These are phyloP conservation scores for Nothophytophthora sp. DNA, from an alignment of 352 stramenopile genomes.

Conservation along the genomic window DNA sequence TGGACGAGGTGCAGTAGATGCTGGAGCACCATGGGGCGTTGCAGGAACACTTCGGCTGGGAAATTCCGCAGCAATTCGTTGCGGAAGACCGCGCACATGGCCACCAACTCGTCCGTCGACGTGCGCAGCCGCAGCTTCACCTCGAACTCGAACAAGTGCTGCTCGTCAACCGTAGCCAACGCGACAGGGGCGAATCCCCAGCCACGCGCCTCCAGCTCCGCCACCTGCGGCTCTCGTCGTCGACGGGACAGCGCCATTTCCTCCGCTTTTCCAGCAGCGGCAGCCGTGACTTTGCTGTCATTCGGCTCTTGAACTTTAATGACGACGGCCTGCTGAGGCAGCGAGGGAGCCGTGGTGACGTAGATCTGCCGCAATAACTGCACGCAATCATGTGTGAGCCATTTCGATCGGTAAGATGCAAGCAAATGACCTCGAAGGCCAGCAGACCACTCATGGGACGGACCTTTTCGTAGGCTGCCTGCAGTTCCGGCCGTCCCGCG, in stretches of 20 bases:
- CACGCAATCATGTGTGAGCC: too few relatives aligned
- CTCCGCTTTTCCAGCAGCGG: not conserved
- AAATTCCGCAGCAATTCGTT: conserved; percentile 66
- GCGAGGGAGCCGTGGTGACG: conserved; percentile 14
- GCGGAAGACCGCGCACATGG: conserved; percentile 48
- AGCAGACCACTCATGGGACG: too few relatives aligned
- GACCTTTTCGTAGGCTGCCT: conserved; percentile 50
- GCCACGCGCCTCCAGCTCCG: conserved; percentile 33
- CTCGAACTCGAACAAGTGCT: conserved; percentile 81
- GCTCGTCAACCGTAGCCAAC: conserved; percentile 63
- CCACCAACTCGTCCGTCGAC: conserved; percentile 47
- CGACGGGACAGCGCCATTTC: not conserved
- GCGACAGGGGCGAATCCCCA: conserved; percentile 61
- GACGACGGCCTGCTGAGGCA: not conserved
- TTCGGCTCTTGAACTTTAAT: not conserved
- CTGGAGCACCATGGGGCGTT: conserved; percentile 55
- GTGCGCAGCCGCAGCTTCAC: conserved; percentile 64
- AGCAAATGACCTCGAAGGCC: too few relatives aligned
- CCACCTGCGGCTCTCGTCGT: conserved; percentile 10
- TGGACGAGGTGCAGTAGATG: conserved; percentile 67
- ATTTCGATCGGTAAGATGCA: too few relatives aligned
- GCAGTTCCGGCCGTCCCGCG: conserved; percentile 44
- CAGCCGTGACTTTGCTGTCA: not conserved
- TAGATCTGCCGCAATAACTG: conserved; percentile 51
- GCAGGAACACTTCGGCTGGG: conserved; percentile 67